A percentile compares a stretch with the other conserved stretches of the same genome.
phyloP scores from a whole-genome alignment of 164 flowering plant species.

The Chimonanthus salicifolius region DNA sequence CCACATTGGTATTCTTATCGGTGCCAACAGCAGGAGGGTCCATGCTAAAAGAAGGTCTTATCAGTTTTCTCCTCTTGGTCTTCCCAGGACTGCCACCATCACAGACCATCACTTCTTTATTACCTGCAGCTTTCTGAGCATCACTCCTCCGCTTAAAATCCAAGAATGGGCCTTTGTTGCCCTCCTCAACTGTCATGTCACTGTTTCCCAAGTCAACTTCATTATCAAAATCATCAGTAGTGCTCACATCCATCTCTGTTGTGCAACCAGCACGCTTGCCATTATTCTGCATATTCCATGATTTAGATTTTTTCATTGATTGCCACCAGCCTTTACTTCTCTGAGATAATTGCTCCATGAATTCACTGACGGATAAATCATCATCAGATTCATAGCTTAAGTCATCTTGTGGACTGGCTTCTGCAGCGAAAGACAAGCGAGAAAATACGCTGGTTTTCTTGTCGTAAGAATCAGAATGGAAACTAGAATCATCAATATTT shows the following conservation, averaged over 20 bases:
- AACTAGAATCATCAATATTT: not conserved
- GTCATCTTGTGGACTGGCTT: too few relatives aligned
- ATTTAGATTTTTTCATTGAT: slow-evolving; percentile 1
- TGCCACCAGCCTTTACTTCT: slow-evolving; percentile 15
- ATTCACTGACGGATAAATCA: slow-evolving; percentile 29
- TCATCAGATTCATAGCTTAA: not conserved
- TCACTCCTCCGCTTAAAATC: slow-evolving; percentile 51
- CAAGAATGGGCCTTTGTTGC: slow-evolving; percentile 11
- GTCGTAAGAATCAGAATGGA: slow-evolving; percentile 7
- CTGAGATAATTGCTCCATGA: slow-evolving; percentile 24
- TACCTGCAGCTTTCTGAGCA: slow-evolving; percentile 14
- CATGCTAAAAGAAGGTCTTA: slow-evolving; percentile 36
- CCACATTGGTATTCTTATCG: not conserved
- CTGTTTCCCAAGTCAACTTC: slow-evolving; percentile 6
- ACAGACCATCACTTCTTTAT: not conserved
- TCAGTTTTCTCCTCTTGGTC: slow-evolving; percentile 42
- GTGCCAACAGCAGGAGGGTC: slow-evolving; percentile 3
- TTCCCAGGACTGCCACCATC: not conserved
- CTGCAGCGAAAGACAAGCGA: slow-evolving; percentile 21
- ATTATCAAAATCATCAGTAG: not conserved
- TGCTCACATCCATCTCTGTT: slow-evolving; percentile 7
- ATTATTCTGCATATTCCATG: not conserved
- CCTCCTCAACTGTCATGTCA: slow-evolving; percentile 3
- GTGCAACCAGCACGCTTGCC: not conserved
- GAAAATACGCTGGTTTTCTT: slow-evolving; percentile 41